These are phyloP conservation scores for Microbotryum intermedium DNA, from an alignment of 1,284 basidiomycete species.

Conservation along the genomic window DNA sequence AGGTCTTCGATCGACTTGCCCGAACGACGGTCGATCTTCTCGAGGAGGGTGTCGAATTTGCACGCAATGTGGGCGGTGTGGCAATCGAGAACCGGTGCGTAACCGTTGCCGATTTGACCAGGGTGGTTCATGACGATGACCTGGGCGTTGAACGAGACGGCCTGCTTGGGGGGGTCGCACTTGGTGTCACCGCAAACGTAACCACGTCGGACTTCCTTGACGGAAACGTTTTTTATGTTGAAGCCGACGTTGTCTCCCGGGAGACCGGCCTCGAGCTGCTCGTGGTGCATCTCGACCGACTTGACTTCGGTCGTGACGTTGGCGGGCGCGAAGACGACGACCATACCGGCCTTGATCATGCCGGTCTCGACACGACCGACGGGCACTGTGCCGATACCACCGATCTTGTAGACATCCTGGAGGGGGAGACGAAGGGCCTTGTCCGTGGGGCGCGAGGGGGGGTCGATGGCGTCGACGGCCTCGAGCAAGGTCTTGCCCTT, in stretches of 20 bases:
- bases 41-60: conserved; percentile 92
- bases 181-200: conserved; percentile 99
- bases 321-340: conserved; percentile 86
- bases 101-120: conserved; percentile 97
- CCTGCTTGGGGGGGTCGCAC: conserved; percentile 99
- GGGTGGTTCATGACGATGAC: conserved; percentile 99
- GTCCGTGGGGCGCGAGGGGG: conserved; percentile 91
- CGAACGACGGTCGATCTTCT: conserved; percentile 99
- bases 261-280: conserved; percentile 87
- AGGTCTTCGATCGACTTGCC: conserved; percentile 80
- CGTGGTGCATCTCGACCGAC: conserved; percentile 98
- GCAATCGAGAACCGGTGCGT: conserved; percentile 98
- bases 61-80: conserved; percentile 92
- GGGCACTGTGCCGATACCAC: conserved; percentile 99
- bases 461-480: conserved; percentile 99
- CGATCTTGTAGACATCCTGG: conserved; percentile 99
- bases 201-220: conserved; percentile 99
- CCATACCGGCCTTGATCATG: conserved; percentile 99
- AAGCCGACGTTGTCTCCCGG: conserved; percentile 99
- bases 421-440: conserved; percentile 99
- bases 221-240: conserved; percentile 96
- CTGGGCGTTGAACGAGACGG: conserved; percentile 98
- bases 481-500: conserved; percentile 99
- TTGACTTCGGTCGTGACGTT: conserved; percentile 99
- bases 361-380: conserved; percentile 99